phyloP scores from a whole-genome alignment of 1,139 yeast species.

The Tardiomyces digboiensis region DNA sequence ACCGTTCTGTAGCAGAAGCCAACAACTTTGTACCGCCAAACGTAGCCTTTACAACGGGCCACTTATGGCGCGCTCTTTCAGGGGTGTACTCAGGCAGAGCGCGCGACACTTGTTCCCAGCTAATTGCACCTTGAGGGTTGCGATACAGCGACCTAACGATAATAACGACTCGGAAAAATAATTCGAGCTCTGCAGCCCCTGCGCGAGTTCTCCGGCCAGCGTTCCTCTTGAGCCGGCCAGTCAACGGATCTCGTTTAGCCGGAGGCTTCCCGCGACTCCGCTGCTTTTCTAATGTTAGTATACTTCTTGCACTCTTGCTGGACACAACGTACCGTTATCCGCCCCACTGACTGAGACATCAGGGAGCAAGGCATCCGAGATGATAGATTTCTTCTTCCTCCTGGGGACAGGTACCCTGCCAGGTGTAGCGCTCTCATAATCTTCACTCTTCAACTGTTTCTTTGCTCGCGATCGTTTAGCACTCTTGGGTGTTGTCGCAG shows the following conservation, averaged over 20 bases:
- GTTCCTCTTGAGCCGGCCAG: background rate
- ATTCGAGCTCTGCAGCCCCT: constrained; percentile 32
- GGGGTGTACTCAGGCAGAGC: constrained; percentile 33
- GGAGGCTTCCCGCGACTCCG: too few species aligned
- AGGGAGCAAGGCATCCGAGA: too few species aligned
- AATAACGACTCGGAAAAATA: constrained; percentile 47
- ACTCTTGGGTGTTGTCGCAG: too few species aligned
- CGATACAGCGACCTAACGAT: constrained; percentile 48
- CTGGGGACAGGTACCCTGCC: too few species aligned
- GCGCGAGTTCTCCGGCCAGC: background rate
- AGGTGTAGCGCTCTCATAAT: too few species aligned
- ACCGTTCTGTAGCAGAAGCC: constrained; percentile 42
- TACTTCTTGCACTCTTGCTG: too few species aligned
- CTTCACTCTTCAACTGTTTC: too few species aligned
- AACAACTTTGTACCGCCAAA: constrained; percentile 47
- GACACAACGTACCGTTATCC: too few species aligned
- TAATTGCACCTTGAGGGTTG: constrained; percentile 34
- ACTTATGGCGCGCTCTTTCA: constrained; percentile 38
- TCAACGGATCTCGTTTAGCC: background rate
- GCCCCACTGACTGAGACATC: too few species aligned
- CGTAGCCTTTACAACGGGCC: constrained; percentile 51
- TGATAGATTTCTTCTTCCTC: too few species aligned
- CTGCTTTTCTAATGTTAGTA: too few species aligned
- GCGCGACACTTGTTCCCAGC: constrained; percentile 47
- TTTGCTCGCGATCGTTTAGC: too few species aligned